A percentile compares a stretch with the other conserved stretches of the same genome.
Evolutionary conservation across 805 yeast genomes (phyloP).

Genomic region (Saccharomyces mikatae): DNA sequence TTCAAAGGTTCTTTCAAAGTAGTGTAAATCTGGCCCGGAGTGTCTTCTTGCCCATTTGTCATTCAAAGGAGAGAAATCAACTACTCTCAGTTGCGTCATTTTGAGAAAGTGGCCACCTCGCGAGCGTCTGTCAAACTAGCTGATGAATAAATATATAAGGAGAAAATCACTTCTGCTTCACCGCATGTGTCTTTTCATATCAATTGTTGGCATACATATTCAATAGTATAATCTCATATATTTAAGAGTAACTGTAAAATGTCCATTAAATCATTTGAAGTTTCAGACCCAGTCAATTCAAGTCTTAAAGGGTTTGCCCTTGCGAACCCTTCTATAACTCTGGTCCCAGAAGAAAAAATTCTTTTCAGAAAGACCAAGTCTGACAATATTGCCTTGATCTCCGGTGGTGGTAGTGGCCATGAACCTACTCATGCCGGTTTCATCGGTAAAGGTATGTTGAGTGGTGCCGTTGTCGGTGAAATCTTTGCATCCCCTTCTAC

Average conservation of each 20-base stretch:
- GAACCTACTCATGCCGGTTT: slow-evolving; percentile 92
- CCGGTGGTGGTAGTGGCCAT: slow-evolving; percentile 96
- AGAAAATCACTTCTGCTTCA: not conserved
- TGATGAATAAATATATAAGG: not conserved
- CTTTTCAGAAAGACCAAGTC: slow-evolving; percentile 30
- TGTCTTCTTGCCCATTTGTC: not conserved
- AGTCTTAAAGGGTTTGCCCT: slow-evolving; percentile 34
- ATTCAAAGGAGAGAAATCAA: not conserved
- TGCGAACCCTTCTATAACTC: slow-evolving; percentile 32
- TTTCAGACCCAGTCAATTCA: slow-evolving; percentile 31
- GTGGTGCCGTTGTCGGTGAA: slow-evolving; percentile 84
- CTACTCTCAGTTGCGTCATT: not conserved
- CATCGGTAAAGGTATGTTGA: slow-evolving; percentile 74
- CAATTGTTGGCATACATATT: not conserved
- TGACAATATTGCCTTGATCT: slow-evolving; percentile 59
- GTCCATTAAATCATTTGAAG: slow-evolving; percentile 33
- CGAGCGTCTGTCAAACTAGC: not conserved
- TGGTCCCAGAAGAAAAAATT: slow-evolving; percentile 33
- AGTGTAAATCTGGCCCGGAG: not conserved
- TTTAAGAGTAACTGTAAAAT: not conserved
- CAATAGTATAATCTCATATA: not conserved
- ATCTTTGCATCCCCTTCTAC: slow-evolving; percentile 96
- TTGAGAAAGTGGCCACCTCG: not conserved
- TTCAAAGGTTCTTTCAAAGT: not conserved
- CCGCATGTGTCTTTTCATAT: not conserved